Base-by-base conservation (phyloP, 225 moss, liverwort and hornwort genomes). In the Physcomitrellopsis africana region DNA sequence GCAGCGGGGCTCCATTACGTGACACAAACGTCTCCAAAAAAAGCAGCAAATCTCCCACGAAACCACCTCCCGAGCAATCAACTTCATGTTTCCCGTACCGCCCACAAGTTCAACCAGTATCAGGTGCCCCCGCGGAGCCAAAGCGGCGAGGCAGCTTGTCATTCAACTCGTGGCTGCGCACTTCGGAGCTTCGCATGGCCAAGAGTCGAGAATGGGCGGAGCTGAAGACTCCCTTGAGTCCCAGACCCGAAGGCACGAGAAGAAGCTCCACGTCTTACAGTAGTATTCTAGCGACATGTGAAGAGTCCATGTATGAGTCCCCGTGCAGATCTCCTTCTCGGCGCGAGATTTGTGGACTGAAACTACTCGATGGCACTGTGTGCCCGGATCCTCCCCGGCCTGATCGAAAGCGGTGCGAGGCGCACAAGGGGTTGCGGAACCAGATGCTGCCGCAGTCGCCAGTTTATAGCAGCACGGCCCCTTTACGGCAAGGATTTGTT, bases 121-220 rank as follows among this genome's bases (percentile, higher is more conserved):
- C 47, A 15, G 44, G 18, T 0, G 19, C 10, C 14, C 57, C 47
- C 8, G 18, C 51, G 14, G 69, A 45, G 56, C 52, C 60, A 8
- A 79, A 70, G 70, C 63, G 70, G 7, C 45, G 60, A 0, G 82
- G 65, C 7, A 82, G 78, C 69, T 74, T 82, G 69, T 82, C 82
- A 14, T 82, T 82, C 70, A 82, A 58, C 42, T 69, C 82, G 18
- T 82, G 82, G 79, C 56, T 82, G n/a, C 74, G 70, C 19, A 75
- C 78, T 51, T 78, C 82, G 17, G 76, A 77, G 60, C 58, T 66
- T 27, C 76, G 71, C 2, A 62, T 66, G 9, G 71, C 76, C 4
- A 76, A 52, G 19, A 76, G 81, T n/a, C 76, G 66, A 24, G 81
- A 81, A 48, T 81, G 81, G 77, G 41, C 49, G 32, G 72, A 70